Base-by-base conservation (phyloP, 495 filamentous ascomycete species). In the Annulohypoxylon maeteangense region DNA sequence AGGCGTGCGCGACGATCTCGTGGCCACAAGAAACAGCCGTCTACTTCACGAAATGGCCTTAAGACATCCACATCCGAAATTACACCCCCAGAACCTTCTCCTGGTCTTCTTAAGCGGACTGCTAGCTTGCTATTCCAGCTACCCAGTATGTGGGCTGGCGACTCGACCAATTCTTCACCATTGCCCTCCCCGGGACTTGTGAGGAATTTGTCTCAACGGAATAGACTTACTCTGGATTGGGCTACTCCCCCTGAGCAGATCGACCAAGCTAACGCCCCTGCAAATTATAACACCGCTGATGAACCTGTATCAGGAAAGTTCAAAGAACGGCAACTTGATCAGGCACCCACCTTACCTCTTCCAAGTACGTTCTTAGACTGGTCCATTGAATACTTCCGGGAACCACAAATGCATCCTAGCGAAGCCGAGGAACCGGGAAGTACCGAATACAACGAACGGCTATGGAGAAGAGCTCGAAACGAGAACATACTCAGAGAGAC, bases 361-460 rank as follows among this genome's bases (percentile, higher is more conserved):
- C 85, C 85, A 51, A 97, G 93, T 75, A 89, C 87, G 20, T 98
- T 98, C 81, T 83, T 96, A 70, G 93, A 96, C 62, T 99, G 93
- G 93, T 96, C 94, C 0, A 94, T 93, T 68, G 95, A 98, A 82
- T 98, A 99, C 78, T 99, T 98, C 87, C 92, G 95, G 45, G 94
- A 99, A 79, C 96, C 96, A 44, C 95, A 99, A 80, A 99, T 99
- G 95, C 95, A 95, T 75, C 90, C 92, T 12, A 92, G 90, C 57
- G 95, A 99, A 72, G 91, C 94, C 25, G 95, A 99, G 67, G 95
- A 99, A 79, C 95, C 95, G 20, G 95, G 95, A 11, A 97, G 93
- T 70, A 89, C 92, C n/a, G 94, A 98, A 74, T 98, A 99, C 80
- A 99, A 99, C 77, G 88, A 93, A 71, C 89, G 95, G 18, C 83